A percentile compares a stretch with the other conserved stretches of the same genome.
These are phyloP conservation scores for Aphanocladium album DNA, from an alignment of 2,329 filamentous ascomycete genomes.

Conservation along the genomic window DNA sequence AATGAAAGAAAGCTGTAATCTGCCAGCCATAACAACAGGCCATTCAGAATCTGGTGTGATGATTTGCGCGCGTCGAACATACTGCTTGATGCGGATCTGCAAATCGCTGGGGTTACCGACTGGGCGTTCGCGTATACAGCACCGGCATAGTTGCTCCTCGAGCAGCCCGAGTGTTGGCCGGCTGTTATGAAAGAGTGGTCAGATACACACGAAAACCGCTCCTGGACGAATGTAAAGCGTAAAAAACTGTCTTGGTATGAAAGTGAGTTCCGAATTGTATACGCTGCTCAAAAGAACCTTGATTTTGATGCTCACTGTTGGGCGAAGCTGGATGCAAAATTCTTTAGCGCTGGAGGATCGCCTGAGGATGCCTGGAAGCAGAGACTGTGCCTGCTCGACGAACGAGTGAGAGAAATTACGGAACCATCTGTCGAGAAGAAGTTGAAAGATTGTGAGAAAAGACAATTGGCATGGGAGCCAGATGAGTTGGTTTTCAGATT, in stretches of 20 bases:
- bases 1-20: not conserved
- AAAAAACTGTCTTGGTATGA: too few relatives aligned
- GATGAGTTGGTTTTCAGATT: too few relatives aligned
- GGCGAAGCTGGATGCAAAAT: not conserved
- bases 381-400: not conserved
- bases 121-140: not conserved
- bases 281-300: conserved; percentile 4
- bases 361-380: conserved; percentile 2
- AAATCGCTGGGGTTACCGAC: not conserved
- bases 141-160: not conserved
- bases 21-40: not conserved
- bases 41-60: not conserved
- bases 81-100: not conserved
- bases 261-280: not conserved
- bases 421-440: conserved; percentile 3
- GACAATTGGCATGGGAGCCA: conserved; percentile 6
- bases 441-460: not conserved
- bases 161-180: not conserved
- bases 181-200: not conserved
- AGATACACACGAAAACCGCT: not conserved
- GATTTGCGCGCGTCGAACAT: not conserved
- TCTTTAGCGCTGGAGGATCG: not conserved
- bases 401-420: not conserved
- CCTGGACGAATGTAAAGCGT: not conserved
- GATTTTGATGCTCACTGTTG: conserved; percentile 1